Conservation (phyloP, 495 filamentous ascomycete genomes). For the Penicillium pancosmium region DNA sequence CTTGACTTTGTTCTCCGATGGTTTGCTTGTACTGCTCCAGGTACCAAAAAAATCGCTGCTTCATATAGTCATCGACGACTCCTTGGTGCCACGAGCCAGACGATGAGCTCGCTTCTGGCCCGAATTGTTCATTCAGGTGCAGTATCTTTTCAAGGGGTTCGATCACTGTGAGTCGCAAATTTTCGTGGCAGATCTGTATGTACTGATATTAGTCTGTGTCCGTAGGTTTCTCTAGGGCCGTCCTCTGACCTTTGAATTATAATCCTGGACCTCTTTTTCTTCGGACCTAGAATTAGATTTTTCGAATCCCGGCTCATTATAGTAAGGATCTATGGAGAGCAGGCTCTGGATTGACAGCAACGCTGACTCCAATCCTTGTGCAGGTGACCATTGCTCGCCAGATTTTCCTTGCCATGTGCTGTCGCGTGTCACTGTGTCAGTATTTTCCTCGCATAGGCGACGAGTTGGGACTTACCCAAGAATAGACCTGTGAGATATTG, state of each 20-base stretch:
- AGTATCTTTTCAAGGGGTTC: constrained; percentile 81
- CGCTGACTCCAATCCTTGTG: constrained; percentile 93
- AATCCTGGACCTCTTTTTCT: constrained; percentile 77
- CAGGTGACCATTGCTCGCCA: constrained; percentile 93
- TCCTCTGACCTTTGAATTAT: constrained; percentile 74
- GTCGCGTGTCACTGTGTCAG: constrained; percentile 7
- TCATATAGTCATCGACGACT: constrained; percentile 87
- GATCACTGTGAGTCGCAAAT: constrained; percentile 82
- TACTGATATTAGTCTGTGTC: background rate
- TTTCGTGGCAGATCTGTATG: constrained; percentile 87
- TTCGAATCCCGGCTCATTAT: constrained; percentile 95
- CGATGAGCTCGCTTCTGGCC: constrained; percentile 33
- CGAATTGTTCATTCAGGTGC: too few species aligned
- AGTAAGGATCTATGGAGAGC: constrained; percentile 92
- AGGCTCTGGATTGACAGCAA: constrained; percentile 94
- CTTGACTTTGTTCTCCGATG: constrained; percentile 22
- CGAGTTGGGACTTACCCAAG: constrained; percentile 62
- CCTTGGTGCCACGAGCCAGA: constrained; percentile 29
- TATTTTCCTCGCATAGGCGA: background rate
- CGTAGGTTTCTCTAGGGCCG: background rate
- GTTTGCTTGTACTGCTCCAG: constrained; percentile 76
- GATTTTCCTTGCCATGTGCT: constrained; percentile 92
- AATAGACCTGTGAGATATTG: constrained; percentile 67
- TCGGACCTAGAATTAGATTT: constrained; percentile 48
- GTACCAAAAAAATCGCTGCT: constrained; percentile 95